phyloP scores from a whole-genome alignment of 495 filamentous ascomycete species.

The Aspergillus steynii region DNA sequence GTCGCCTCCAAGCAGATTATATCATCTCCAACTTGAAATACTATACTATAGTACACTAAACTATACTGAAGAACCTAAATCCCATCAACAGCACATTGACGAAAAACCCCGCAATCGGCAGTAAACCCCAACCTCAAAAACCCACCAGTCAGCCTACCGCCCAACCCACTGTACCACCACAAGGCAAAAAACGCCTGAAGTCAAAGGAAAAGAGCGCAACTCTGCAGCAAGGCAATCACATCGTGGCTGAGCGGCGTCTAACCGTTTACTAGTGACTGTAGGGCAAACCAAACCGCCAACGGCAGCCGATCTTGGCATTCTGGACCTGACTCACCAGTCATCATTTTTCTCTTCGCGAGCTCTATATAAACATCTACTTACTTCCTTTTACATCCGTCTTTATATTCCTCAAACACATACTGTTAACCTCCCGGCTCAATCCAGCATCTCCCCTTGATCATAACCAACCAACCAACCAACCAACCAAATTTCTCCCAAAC shows the following conservation, averaged over 20 bases:
- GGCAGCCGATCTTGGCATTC: not conserved
- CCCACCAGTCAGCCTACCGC: not conserved
- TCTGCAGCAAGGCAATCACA: not conserved
- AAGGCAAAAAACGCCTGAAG: not conserved
- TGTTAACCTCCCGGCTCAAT: too few relatives aligned
- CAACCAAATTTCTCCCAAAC: not conserved
- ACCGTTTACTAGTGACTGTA: not conserved
- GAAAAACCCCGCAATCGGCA: not conserved
- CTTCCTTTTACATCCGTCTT: too few relatives aligned
- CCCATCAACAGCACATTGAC: too few relatives aligned
- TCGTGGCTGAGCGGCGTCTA: not conserved
- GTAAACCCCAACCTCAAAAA: not conserved
- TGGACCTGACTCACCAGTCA: not conserved
- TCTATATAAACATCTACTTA: not conserved
- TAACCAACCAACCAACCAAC: not conserved
- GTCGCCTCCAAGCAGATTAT: too few relatives aligned
- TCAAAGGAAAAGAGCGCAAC: not conserved
- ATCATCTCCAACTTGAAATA: too few relatives aligned
- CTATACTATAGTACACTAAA: too few relatives aligned
- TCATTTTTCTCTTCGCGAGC: too few relatives aligned
- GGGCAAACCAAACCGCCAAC: not conserved
- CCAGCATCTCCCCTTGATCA: too few relatives aligned
- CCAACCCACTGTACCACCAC: not conserved
- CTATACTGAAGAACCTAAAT: too few relatives aligned
- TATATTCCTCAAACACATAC: too few relatives aligned